These are phyloP conservation scores for Elsinoe perseae DNA, from an alignment of 2,329 filamentous ascomycete genomes.

Conservation along the genomic window DNA sequence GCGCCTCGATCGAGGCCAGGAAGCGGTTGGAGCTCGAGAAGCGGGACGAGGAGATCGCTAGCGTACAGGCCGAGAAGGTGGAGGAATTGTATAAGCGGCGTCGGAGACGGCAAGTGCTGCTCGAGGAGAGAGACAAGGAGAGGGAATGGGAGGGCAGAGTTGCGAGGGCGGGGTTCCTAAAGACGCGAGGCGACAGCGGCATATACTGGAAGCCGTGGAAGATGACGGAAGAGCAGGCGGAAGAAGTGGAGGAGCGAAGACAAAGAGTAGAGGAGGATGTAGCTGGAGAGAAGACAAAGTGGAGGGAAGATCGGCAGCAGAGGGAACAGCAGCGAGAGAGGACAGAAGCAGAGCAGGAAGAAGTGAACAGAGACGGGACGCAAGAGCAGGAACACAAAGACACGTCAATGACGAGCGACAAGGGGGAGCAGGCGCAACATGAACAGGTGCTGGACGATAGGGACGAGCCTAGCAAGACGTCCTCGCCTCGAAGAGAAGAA, in stretches of 20 bases:
- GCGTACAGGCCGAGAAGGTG: slow-evolving; percentile 5
- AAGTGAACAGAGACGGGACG: background rate
- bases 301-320: background rate
- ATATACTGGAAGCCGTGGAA: slow-evolving; percentile 11
- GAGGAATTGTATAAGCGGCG: background rate
- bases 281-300: background rate
- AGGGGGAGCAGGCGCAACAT: background rate
- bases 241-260: background rate
- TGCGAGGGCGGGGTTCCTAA: slow-evolving; percentile 26
- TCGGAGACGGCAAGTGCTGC: slow-evolving; percentile 53
- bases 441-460: background rate
- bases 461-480: background rate
- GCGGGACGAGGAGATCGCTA: background rate
- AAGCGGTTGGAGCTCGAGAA: slow-evolving; percentile 4
- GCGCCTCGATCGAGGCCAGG: background rate
- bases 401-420: background rate
- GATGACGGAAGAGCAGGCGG: slow-evolving; percentile 6
- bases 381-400: background rate
- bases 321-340: background rate
- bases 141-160: slow-evolving; percentile 1
- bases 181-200: background rate
- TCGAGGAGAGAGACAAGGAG: slow-evolving; percentile 41
- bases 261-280: background rate
- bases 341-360: background rate
- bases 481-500: background rate